Base-by-base conservation (phyloP, 169 alveolate species). In the Plasmodium blacklocki region DNA sequence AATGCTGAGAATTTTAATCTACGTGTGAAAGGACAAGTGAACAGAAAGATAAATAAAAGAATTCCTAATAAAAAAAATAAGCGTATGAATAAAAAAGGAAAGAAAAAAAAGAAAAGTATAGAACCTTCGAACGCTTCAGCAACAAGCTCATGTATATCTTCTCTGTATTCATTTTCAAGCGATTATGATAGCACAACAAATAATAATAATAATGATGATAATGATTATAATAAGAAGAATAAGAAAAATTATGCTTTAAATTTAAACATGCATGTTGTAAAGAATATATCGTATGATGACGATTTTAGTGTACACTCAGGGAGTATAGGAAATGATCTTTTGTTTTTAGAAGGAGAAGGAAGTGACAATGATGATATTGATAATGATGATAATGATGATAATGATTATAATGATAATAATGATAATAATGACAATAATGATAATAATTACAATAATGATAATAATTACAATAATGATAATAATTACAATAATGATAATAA, bases 221-320 rank as follows among this genome's bases (percentile, higher is more conserved):
- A 68, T 2, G 62, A 43, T 11, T 11, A 62, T 43, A 12, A 11
- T 4, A 43, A 7, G 19, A 45, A 68, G 14, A 7, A 7, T 1
- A 23, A 14, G 21, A 21, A 49, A 62, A 70, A 19, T 8, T 4
- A 45, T 29, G 78, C 0, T 12, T 1, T 9, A 18, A 62, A 62
- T 23, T 21, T 21, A 23, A 62, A 23, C n/a, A 62, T 18, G 15
- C 47, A 62, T 62, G 9, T 19, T 21, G 59, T 63, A 67, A 50
- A 14, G 47, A 60, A 80, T 18, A 29, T 80, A 5, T n/a, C 18
- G 23, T 80, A 80, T 23, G 90, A 80, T 2, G 90, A 80, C 0
- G 90, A 80, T 1, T 80, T 80, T 72, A 80, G 90, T 29, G 45
- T 68, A 2, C 83, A 80, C 5, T 80, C 90, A 0, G 83, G 85